Conservation (phyloP, 768 basidiomycete species). For the Phlebiopsis gigantea region DNA sequence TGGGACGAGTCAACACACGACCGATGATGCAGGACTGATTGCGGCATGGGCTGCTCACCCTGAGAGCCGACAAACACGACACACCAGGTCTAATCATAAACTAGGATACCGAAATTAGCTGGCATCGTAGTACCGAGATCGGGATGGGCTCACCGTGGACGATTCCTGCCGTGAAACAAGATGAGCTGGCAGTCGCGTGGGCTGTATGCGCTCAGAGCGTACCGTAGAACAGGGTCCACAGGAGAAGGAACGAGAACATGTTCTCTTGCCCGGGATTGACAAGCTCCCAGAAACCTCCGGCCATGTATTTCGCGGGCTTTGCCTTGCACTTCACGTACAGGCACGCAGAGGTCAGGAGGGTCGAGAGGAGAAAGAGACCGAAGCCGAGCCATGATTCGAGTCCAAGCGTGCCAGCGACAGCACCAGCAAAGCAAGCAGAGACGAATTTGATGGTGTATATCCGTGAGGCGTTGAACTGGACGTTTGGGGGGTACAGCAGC, state of each 20-base stretch:
- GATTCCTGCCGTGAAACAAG: slow-evolving; percentile 29
- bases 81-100: slow-evolving; percentile 31
- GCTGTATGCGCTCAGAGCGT: slow-evolving; percentile 25
- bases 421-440: slow-evolving; percentile 80
- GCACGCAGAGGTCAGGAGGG: slow-evolving; percentile 59
- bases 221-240: slow-evolving; percentile 95
- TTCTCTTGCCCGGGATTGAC: slow-evolving; percentile 88
- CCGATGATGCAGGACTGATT: not conserved
- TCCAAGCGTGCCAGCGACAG: slow-evolving; percentile 84
- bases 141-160: slow-evolving; percentile 38
- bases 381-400: slow-evolving; percentile 84
- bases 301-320: slow-evolving; percentile 54
- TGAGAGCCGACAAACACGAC: not conserved
- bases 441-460: slow-evolving; percentile 69
- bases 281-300: slow-evolving; percentile 61
- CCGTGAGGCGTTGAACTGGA: slow-evolving; percentile 55
- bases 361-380: slow-evolving; percentile 65
- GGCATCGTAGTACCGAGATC: not conserved
- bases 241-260: slow-evolving; percentile 82
- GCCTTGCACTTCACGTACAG: slow-evolving; percentile 74
- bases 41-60: slow-evolving; percentile 1
- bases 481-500: slow-evolving; percentile 62
- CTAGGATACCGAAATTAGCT: slow-evolving; percentile 22
- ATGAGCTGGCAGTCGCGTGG: slow-evolving; percentile 3
- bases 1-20: not conserved